phyloP scores from a whole-genome alignment of 257 asterid genomes.

The Echium plantagineum region DNA sequence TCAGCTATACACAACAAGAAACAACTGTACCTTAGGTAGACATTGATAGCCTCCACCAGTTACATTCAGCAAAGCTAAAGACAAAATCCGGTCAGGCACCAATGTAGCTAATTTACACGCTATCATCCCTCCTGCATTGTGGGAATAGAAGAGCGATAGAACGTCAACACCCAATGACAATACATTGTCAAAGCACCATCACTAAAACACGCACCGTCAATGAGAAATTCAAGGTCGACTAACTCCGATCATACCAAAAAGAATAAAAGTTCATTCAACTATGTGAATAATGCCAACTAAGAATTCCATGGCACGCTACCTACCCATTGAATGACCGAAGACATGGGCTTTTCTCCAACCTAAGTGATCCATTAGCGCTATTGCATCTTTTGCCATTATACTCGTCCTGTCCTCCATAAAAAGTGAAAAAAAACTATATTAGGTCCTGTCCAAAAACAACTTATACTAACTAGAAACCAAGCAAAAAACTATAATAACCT shows the following conservation, averaged over 20 bases:
- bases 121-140: conserved; percentile 80
- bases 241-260: background rate
- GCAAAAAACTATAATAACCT: background rate
- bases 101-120: conserved; percentile 87
- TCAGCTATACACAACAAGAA: background rate
- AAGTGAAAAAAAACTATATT: background rate
- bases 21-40: conserved; percentile 62
- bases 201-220: background rate
- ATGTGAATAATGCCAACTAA: conserved; percentile 6
- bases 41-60: conserved; percentile 99
- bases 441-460: background rate
- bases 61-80: conserved; percentile 87
- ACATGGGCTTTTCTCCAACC: conserved; percentile 91
- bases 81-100: conserved; percentile 63
- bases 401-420: conserved; percentile 42
- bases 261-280: conserved; percentile 1
- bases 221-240: background rate
- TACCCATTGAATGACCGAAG: conserved; percentile 99
- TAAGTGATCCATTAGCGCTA: conserved; percentile 91
- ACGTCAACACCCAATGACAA: background rate
- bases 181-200: background rate
- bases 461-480: background rate
- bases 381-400: conserved; percentile 86
- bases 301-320: conserved; percentile 20
- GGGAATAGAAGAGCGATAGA: conserved; percentile 2